phyloP scores from a whole-genome alignment of 163 green algal genomes.

The Scenedesmus sp. region DNA sequence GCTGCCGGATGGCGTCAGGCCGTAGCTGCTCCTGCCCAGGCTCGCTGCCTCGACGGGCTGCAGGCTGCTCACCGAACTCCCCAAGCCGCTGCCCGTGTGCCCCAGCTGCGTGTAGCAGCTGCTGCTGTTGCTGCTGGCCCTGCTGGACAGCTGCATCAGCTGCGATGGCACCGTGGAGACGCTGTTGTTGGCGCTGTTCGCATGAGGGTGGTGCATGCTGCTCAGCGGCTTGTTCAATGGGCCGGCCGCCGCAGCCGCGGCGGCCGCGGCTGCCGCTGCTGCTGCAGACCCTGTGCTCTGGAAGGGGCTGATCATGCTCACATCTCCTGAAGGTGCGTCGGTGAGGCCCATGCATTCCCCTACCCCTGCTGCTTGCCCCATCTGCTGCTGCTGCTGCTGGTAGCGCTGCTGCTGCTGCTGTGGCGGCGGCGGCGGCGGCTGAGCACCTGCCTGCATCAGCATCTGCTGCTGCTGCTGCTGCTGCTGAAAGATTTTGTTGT shows the following conservation, averaged over 20 bases:
- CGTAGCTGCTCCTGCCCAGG: not conserved
- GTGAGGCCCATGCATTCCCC: not conserved
- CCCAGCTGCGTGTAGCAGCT: not conserved
- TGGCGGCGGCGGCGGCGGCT: not conserved
- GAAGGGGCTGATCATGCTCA: not conserved
- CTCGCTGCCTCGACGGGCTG: not conserved
- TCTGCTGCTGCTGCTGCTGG: not conserved
- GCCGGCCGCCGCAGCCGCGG: not conserved
- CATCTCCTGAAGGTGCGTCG: not conserved
- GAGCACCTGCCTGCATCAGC: not conserved
- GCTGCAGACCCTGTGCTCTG: not conserved
- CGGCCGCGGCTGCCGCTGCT: not conserved
- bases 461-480: constrained; percentile 11
- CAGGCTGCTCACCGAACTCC: not conserved
- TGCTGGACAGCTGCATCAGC: not conserved
- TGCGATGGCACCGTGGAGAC: not conserved
- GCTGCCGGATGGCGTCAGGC: not conserved
- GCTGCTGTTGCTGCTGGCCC: constrained; percentile 4
- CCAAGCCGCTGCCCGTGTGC: not conserved
- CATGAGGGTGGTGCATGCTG: not conserved
- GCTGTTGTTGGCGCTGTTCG: not conserved
- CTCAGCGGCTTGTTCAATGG: not conserved
- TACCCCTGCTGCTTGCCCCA: not conserved
- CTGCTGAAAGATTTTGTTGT: too few relatives aligned
- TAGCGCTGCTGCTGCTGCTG: not conserved